Base-by-base conservation (phyloP, 2,329 filamentous ascomycete genomes). In the Penicillium sp. region DNA sequence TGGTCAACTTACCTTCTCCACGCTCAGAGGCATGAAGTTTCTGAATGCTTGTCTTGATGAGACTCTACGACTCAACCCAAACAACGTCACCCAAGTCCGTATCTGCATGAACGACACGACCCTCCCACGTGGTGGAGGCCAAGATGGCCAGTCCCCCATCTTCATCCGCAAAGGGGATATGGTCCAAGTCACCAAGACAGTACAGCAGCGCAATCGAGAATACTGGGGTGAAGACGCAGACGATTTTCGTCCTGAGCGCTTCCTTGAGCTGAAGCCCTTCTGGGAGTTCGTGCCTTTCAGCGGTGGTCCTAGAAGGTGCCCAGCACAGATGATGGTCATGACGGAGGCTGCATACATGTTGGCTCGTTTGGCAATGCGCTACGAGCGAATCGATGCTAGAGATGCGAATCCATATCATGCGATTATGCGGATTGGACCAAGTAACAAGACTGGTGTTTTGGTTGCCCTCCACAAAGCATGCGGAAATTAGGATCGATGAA, bases 301-400 rank as follows among this genome's bases (percentile, higher is more conserved):
- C 63, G 83, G 83, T 9, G 85, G 85, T 1, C 83, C 85, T 38
- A 73, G 86, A 29, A 85, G 88, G 61, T 88, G 86, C 67, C 81
- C 90, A 50, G 85, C 86, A 1, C 85, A 91, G 74, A 85, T 91
- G 66, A 91, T 90, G 65, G 88, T 87, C 11, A 69, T 90, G 40
- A 88, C 85, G 0, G 85, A 90, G 73, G 61, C 66, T 4, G 63
- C 64, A 0, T 90, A 90, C 63, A 82, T 85, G 8, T 76, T 89
- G 51, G 82, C 84, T 27, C 74, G 87, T 39, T 61, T 91, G 55
- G 80, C 90, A 62, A 88, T 91, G 72, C 75, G 77, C 25, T 93
- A 85, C 62, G 80, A 83, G 46, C 69, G 75, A 9, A 73, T 89
- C 6, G 78, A 82, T n/a, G n/a, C n/a, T n/a, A n/a, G n/a, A n/a